Evolutionary conservation across 192 early-diverging fungal genomes (phyloP).

Genomic region (Tieghemiomyces parasiticus): DNA sequence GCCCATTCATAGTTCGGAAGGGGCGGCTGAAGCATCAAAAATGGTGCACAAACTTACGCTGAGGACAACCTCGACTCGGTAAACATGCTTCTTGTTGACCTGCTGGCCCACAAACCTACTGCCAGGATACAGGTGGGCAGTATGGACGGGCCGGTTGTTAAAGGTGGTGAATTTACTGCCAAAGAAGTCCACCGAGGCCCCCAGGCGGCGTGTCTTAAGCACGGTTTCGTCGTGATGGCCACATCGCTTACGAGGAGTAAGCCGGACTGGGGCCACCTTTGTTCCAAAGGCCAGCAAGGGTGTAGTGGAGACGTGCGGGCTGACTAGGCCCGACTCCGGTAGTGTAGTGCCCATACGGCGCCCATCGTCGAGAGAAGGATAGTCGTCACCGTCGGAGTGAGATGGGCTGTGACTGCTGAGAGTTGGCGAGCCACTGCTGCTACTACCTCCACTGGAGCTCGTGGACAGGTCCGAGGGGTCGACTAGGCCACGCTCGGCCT

Average conservation of each 20-base stretch:
- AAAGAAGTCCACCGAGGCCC: background rate
- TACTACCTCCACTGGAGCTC: no score
- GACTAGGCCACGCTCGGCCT: no score
- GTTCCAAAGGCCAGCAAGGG: no score
- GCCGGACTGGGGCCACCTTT: no score
- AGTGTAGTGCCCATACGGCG: no score
- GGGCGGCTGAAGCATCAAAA: constrained; percentile 1
- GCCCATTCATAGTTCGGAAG: background rate
- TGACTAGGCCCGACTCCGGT: no score
- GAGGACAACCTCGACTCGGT: constrained; percentile 55
- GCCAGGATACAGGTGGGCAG: constrained; percentile 35
- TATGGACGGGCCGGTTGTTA: background rate
- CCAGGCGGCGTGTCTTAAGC: background rate
- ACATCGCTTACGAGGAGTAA: background rate
- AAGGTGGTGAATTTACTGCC: background rate
- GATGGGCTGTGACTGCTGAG: no score
- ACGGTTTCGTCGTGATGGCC: background rate
- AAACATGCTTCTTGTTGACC: constrained; percentile 37
- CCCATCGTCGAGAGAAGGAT: no score
- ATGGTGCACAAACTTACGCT: constrained; percentile 31
- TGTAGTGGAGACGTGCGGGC: no score
- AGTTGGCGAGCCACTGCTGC: no score
- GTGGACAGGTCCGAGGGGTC: no score
- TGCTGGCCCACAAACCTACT: constrained; percentile 50
- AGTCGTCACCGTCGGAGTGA: no score